Conservation (phyloP, 495 filamentous ascomycete species). For the Parachaetomium inaequale region DNA sequence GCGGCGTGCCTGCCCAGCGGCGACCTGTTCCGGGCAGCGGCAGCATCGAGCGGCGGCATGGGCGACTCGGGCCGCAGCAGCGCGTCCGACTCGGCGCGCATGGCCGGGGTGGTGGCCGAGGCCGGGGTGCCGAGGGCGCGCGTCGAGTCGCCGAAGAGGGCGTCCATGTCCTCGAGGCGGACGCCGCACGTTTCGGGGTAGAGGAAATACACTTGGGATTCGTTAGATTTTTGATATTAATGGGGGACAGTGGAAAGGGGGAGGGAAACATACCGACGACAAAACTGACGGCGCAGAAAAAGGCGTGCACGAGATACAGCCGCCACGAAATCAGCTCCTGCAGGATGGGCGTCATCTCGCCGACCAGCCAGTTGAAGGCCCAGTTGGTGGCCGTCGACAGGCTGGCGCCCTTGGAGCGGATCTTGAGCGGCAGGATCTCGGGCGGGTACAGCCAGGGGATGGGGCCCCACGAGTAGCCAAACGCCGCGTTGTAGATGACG, state of each 20-base stretch:
- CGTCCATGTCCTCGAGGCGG: conserved; percentile 93
- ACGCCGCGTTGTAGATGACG: conserved; percentile 97
- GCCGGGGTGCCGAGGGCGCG: conserved; percentile 60
- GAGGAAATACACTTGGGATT: conserved; percentile 78
- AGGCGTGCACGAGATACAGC: conserved; percentile 90
- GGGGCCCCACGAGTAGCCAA: conserved; percentile 98
- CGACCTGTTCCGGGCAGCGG: conserved; percentile 20
- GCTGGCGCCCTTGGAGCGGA: conserved; percentile 95
- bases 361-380: conserved; percentile 98
- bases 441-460: conserved; percentile 98
- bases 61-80: conserved; percentile 70
- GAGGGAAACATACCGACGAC: conserved; percentile 72
- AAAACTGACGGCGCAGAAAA: conserved; percentile 95
- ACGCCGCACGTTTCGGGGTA: conserved; percentile 97
- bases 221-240: conserved; percentile 21
- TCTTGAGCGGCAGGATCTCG: conserved; percentile 94
- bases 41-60: conserved; percentile 66
- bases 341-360: conserved; percentile 86
- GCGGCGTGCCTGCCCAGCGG: conserved; percentile 24
- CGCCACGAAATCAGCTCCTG: conserved; percentile 90
- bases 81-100: conserved; percentile 65
- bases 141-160: conserved; percentile 83
- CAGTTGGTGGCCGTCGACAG: conserved; percentile 95
- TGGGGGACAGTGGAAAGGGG: not conserved
- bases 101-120: conserved; percentile 47